Evolutionary conservation across 2,329 filamentous ascomycete genomes (phyloP), one percentile per base, ranked within the genome.

Genomic region (Fusarium incarnatum): DNA sequence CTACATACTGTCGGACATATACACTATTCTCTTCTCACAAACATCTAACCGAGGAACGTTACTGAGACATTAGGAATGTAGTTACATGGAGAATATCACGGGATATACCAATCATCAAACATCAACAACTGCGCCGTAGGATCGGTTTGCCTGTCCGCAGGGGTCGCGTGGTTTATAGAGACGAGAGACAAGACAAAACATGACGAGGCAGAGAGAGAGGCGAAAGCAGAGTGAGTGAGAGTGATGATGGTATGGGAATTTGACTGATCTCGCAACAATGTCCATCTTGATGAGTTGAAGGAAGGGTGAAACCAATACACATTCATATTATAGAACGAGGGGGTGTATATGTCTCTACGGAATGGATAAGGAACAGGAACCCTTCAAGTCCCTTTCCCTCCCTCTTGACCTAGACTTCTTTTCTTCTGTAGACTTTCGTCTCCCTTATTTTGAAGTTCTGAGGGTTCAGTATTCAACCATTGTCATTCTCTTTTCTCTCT

Each of bases 41-140:
- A 9, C 25, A 44, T n/a, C 48, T 18, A 59, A 15, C 5, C 41
- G 48, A 56, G 64, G 28, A 60, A 56, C 44, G 46, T 60, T 45
- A 41, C 49, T 59, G 34, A 71, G 68, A 64, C 67, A 71, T 42
- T 47, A 61, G 68, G 68, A 71, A 71, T 71, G 68, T 4, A 68
- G 23, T 56, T 45, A 46, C 58, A 57, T 67, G 47, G 47, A 54
- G 28, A 28, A 45, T 41, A 32, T 37, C 41, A 67, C 54, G 61
- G 42, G 25, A 30, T 48, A 22, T 25, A 12, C 15, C 27, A 23
- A 48, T 27, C 48, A 42, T 27, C 34, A 52, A 52, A 41, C 28
- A 50, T 52, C 58, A 46, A 41, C 27, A 28, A 22, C 40, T 16
- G 23, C 9, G 22, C 45, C 42, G 41, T 16, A 58, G 46, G 45